These are phyloP conservation scores for Linnemannia elongata DNA, from an alignment of 192 early-diverging fungal genomes.

Conservation along the genomic window DNA sequence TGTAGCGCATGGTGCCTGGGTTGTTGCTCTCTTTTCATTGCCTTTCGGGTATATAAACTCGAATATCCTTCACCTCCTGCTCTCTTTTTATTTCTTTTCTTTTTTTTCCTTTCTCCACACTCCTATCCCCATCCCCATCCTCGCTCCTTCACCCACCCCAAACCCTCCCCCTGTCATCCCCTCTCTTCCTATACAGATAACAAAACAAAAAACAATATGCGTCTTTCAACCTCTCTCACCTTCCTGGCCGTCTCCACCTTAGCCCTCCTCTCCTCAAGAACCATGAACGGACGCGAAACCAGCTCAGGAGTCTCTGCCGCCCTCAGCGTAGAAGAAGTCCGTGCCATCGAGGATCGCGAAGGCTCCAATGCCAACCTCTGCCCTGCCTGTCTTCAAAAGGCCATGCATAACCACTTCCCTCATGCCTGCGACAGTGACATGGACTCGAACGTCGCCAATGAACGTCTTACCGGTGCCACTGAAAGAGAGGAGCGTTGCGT, in stretches of 20 bases:
- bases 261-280: conserved; percentile 27
- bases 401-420: conserved; percentile 56
- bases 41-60: not conserved
- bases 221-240: conserved; percentile 28
- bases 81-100: not conserved
- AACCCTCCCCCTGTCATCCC: not conserved
- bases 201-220: conserved; percentile 22
- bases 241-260: conserved; percentile 25
- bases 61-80: not conserved
- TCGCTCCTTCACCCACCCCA: not conserved
- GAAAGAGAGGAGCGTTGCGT: conserved; percentile 44
- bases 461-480: conserved; percentile 25
- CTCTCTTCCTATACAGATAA: not conserved
- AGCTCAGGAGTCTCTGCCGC: conserved; percentile 27
- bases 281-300: conserved; percentile 1
- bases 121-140: not conserved
- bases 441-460: conserved; percentile 18
- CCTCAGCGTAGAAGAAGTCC: conserved; percentile 17
- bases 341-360: conserved; percentile 15
- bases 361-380: conserved; percentile 29
- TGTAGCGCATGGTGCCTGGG: conserved; percentile 11
- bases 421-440: conserved; percentile 36
- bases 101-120: conserved; percentile 16
- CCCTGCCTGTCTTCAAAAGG: conserved; percentile 39
- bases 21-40: not conserved